Percentiles rank a stretch among this genome's conserved stretches.
These are phyloP conservation scores for Mycena kentingensis DNA, from an alignment of 768 basidiomycete genomes.

Conservation along the genomic window DNA sequence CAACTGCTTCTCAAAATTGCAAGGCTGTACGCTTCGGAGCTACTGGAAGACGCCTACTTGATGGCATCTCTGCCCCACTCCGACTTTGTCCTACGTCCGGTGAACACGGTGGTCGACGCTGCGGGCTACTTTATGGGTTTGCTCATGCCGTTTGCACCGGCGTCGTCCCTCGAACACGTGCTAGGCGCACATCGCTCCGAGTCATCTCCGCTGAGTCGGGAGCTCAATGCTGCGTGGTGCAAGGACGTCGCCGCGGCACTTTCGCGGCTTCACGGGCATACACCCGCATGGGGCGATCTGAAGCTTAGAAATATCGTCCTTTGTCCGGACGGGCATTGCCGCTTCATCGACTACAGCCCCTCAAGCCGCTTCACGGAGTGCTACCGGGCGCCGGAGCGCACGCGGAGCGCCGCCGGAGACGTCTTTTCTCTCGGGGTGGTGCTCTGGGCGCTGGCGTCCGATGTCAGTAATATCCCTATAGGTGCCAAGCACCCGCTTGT, in stretches of 20 bases:
- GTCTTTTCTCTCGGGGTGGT: neutral
- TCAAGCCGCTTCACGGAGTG: neutral
- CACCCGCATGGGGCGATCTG: neutral
- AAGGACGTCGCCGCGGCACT: neutral
- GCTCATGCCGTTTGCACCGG: neutral
- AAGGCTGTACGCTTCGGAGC: neutral
- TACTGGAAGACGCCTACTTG: neutral
- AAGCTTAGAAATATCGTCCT: neutral
- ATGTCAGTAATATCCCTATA: neutral
- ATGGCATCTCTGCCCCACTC: neutral
- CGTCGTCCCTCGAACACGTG: neutral
- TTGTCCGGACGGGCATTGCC: neutral
- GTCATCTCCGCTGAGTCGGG: neutral
- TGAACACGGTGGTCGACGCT: neutral
- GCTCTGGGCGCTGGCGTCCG: neutral
- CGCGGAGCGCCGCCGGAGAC: neutral
- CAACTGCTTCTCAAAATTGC: neutral
- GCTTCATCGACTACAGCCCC: neutral
- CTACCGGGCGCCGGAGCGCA: neutral
- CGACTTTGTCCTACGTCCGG: neutral
- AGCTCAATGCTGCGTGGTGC: neutral
- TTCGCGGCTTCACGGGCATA: neutral
- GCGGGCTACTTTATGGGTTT: neutral
- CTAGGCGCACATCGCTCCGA: neutral
- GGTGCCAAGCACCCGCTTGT: neutral